phyloP scores from a whole-genome alignment of 257 asterid species.

The Solanum ossicruentum region DNA sequence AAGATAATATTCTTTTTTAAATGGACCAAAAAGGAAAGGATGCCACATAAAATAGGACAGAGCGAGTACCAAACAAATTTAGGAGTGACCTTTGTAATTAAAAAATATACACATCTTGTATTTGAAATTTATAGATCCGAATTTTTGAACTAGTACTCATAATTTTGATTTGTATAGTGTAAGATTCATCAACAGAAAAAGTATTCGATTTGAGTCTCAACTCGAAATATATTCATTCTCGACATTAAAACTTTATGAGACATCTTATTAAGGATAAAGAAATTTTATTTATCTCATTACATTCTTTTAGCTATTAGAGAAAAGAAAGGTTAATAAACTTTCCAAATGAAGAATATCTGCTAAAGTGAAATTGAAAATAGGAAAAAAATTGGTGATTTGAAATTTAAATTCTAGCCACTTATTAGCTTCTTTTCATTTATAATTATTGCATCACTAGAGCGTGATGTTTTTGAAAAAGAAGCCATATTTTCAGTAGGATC shows the following conservation, averaged over 20 bases:
- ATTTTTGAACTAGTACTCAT: too few species aligned
- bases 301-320: not conserved
- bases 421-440: not conserved
- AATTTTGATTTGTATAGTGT: not conserved
- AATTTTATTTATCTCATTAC: too few species aligned
- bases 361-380: not conserved
- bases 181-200: not conserved
- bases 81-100: too few species aligned
- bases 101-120: not conserved
- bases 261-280: too few species aligned
- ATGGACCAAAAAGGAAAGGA: too few species aligned
- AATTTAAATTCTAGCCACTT: not conserved
- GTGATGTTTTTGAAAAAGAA: not conserved
- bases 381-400: not conserved
- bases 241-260: fast-evolving
- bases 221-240: not conserved
- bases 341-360: not conserved
- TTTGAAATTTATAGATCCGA: not conserved
- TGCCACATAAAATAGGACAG: too few species aligned
- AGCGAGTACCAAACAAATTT: too few species aligned
- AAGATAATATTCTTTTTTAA: too few species aligned
- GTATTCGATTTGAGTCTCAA: not conserved
- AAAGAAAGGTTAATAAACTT: not conserved
- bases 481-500: not conserved
- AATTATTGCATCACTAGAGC: not conserved